A percentile compares a stretch with the other conserved stretches of the same genome.
These are phyloP conservation scores for Lachnellula occidentalis DNA, from an alignment of 2,329 filamentous ascomycete species.

Conservation along the genomic window DNA sequence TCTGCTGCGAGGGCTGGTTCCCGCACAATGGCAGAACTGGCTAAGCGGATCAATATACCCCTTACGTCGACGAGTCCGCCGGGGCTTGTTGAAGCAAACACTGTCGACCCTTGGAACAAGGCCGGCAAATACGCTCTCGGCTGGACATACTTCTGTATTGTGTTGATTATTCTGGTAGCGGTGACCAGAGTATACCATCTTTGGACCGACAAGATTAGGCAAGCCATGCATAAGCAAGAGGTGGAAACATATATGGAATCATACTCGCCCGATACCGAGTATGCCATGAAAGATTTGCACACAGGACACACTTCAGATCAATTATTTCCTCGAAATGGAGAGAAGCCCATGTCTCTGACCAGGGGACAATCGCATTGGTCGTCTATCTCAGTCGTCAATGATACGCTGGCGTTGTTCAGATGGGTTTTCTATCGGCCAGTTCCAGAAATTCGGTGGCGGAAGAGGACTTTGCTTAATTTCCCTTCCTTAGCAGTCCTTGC, in stretches of 20 bases:
- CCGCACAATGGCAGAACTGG: conserved; percentile 24
- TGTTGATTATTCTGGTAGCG: conserved; percentile 61
- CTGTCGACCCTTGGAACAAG: conserved; percentile 71
- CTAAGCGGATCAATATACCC: conserved; percentile 52
- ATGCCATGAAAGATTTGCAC: conserved; percentile 53
- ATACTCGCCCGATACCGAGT: conserved; percentile 51
- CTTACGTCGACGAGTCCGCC: conserved; percentile 54
- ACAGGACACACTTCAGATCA: conserved; percentile 52
- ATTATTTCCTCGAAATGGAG: conserved; percentile 62
- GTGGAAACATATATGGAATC: conserved; percentile 59
- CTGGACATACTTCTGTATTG: conserved; percentile 83
- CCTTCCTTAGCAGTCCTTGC: conserved; percentile 70
- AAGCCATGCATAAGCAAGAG: conserved; percentile 82
- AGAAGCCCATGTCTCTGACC: conserved; percentile 50
- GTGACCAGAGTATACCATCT: conserved; percentile 75
- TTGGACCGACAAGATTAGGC: conserved; percentile 89
- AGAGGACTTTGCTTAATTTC: conserved; percentile 64
- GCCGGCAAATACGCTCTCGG: conserved; percentile 81
- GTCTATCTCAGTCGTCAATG: conserved; percentile 69
- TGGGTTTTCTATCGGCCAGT: conserved; percentile 87
- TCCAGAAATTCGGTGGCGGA: conserved; percentile 64
- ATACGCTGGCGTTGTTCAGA: conserved; percentile 73
- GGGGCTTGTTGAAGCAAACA: conserved; percentile 56
- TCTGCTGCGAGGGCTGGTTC: conserved; percentile 21
- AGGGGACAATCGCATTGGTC: conserved; percentile 66